phyloP scores from a whole-genome alignment of 768 basidiomycete species.

The Hebeloma cylindrosporum region DNA sequence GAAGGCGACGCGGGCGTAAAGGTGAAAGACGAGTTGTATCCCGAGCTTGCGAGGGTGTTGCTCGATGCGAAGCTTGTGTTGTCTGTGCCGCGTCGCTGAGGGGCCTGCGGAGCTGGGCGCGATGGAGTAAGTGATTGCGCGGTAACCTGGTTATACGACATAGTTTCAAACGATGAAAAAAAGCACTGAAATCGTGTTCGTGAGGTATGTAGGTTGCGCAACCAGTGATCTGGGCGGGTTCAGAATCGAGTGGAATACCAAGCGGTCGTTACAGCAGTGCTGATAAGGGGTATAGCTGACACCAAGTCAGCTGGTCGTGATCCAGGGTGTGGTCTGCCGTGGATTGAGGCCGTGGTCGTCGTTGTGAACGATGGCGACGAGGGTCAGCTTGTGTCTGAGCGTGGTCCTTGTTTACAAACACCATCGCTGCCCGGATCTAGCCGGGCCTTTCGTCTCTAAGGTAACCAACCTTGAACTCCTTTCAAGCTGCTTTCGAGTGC shows the following conservation, averaged over 20 bases:
- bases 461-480: conserved; percentile 16
- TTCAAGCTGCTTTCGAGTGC: too few species aligned
- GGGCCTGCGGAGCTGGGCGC: conserved; percentile 75
- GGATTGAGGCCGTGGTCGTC: conserved; percentile 7
- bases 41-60: conserved; percentile 49
- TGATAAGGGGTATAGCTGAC: conserved; percentile 13
- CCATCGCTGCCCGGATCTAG: conserved; percentile 26
- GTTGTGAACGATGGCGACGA: conserved; percentile 18
- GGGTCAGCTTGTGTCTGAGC: conserved; percentile 14
- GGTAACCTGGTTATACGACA: conserved; percentile 41
- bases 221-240: conserved; percentile 15
- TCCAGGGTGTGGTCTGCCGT: not conserved
- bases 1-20: conserved; percentile 50
- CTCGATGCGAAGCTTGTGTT: conserved; percentile 35
- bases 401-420: conserved; percentile 22
- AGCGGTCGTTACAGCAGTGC: conserved; percentile 12
- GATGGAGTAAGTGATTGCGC: conserved; percentile 70
- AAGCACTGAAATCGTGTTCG: not conserved
- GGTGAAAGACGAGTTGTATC: conserved; percentile 61
- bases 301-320: not conserved
- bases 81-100: conserved; percentile 48
- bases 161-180: conserved; percentile 17
- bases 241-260: conserved; percentile 15
- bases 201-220: conserved; percentile 9
- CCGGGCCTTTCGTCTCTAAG: conserved; percentile 20